These are phyloP conservation scores for Salix udensis DNA, from an alignment of 345 rosid species.

Conservation along the genomic window DNA sequence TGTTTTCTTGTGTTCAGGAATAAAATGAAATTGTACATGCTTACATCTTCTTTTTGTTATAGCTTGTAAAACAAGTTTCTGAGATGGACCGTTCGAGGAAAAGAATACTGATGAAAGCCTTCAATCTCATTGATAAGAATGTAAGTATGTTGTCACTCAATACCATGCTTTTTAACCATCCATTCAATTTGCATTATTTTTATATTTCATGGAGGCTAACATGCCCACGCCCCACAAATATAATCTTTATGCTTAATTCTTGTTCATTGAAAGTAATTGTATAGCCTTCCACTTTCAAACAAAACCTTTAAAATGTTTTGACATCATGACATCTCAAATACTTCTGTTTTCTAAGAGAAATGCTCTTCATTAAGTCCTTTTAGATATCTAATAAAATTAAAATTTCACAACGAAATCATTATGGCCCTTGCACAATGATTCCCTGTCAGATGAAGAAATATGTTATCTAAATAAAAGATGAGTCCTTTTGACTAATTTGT, in stretches of 20 bases:
- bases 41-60: conserved; percentile 15
- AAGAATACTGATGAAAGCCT: conserved; percentile 70
- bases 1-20: neutral
- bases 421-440: neutral
- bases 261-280: neutral
- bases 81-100: conserved; percentile 67
- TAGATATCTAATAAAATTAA: neutral
- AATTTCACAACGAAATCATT: neutral
- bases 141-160: conserved; percentile 45
- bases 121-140: conserved; percentile 63
- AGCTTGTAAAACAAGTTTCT: conserved; percentile 91
- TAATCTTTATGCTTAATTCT: conserved; percentile 9
- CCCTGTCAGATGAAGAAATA: neutral
- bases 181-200: neutral
- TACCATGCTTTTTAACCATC: conserved; percentile 1
- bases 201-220: neutral
- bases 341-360: neutral
- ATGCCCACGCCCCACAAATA: neutral
- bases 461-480: neutral
- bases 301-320: neutral
- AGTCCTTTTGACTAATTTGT: neutral
- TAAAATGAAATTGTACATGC: neutral
- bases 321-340: neutral
- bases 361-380: neutral
- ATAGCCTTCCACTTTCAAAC: neutral